A percentile compares a stretch with the other conserved stretches of the same genome.
Evolutionary conservation across 2,329 filamentous ascomycete species (phyloP).

Genomic region (Neodidymelliopsis sp.): DNA sequence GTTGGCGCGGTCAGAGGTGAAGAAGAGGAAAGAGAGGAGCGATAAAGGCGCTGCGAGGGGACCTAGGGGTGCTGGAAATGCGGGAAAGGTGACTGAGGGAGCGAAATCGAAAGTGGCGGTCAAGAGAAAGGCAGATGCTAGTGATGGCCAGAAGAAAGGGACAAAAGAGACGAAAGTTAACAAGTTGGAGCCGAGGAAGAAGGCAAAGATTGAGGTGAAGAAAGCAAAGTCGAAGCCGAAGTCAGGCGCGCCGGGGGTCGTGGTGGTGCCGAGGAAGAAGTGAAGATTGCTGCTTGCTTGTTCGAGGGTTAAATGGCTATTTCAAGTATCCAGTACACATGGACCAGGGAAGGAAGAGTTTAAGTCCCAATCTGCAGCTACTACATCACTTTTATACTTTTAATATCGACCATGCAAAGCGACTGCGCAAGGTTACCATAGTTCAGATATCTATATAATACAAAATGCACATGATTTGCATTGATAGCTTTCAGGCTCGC

Average conservation of each 20-base stretch:
- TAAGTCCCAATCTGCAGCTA: too few relatives aligned
- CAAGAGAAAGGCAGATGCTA: conserved; percentile 6
- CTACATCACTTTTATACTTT: too few relatives aligned
- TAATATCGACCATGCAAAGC: too few relatives aligned
- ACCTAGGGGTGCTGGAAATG: conserved; percentile 6
- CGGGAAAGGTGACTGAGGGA: not conserved
- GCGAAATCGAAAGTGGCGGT: not conserved
- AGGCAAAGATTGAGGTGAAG: conserved; percentile 22
- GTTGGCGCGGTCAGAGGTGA: conserved; percentile 12
- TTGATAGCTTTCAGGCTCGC: too few relatives aligned
- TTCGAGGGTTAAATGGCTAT: too few relatives aligned
- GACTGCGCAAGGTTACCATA: too few relatives aligned
- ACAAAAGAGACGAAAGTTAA: not conserved
- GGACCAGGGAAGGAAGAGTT: too few relatives aligned
- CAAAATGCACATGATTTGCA: too few relatives aligned
- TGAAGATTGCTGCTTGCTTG: too few relatives aligned
- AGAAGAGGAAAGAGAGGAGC: conserved; percentile 18
- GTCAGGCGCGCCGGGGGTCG: conserved; percentile 6
- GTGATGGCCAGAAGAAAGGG: conserved; percentile 4
- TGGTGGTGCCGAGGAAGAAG: conserved; percentile 10
- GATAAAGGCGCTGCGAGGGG: conserved; percentile 31
- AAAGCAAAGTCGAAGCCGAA: conserved; percentile 9
- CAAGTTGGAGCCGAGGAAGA: conserved; percentile 28
- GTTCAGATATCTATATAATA: too few relatives aligned
- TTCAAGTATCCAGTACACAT: too few relatives aligned